phyloP scores from a whole-genome alignment of 495 filamentous ascomycete genomes.

The Neurospora sp. region DNA sequence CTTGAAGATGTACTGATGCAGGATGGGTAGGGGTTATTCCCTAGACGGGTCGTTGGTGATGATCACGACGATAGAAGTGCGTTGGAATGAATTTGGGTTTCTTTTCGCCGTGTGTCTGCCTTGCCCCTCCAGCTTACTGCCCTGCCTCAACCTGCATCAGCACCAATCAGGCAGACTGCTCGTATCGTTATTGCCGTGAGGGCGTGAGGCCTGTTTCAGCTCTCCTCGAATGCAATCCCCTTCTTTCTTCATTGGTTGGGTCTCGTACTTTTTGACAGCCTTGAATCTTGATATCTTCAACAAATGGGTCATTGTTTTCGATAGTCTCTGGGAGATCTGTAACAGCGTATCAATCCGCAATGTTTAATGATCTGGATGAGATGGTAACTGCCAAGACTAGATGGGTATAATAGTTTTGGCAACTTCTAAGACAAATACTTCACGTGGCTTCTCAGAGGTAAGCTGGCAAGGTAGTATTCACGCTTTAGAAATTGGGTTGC shows the following conservation, averaged over 20 bases:
- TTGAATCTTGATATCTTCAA: not conserved
- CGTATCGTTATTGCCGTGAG: not conserved
- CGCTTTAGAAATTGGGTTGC: not conserved
- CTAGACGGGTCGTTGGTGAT: not conserved
- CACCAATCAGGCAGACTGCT: not conserved
- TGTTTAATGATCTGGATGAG: not conserved
- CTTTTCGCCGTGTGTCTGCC: not conserved
- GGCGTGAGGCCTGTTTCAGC: not conserved
- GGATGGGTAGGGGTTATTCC: not conserved
- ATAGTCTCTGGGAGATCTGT: not conserved
- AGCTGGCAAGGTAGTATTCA: not conserved
- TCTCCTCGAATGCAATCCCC: not conserved
- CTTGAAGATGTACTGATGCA: not conserved
- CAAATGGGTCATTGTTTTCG: not conserved
- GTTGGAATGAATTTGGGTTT: not conserved
- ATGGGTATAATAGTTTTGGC: not conserved
- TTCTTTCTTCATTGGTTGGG: not conserved
- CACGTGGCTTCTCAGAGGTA: not conserved
- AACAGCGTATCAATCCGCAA: not conserved
- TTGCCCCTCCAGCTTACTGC: not conserved
- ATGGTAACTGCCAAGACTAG: not conserved
- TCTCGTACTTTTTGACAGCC: not conserved
- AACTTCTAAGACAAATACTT: not conserved
- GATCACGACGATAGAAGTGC: not conserved
- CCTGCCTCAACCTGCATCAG: not conserved